These are phyloP conservation scores for Penicillium odoratum DNA, from an alignment of 495 filamentous ascomycete genomes.

Conservation along the genomic window DNA sequence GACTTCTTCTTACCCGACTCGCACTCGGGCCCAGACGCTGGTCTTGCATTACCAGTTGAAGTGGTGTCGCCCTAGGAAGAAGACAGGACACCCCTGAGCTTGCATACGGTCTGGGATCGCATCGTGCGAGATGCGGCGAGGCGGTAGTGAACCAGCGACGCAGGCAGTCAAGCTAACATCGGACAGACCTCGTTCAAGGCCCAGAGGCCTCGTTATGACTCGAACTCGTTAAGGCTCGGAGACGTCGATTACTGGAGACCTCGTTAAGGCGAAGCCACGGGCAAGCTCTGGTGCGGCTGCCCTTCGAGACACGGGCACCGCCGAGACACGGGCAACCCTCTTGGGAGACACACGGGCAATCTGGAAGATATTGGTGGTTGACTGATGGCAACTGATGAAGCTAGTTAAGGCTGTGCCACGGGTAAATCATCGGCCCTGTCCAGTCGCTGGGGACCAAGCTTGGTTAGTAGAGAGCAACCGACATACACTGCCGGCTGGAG, in stretches of 20 bases:
- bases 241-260: slow-evolving; percentile 10
- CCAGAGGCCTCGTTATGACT: slow-evolving; percentile 19
- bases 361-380: slow-evolving; percentile 16
- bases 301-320: slow-evolving; percentile 14
- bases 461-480: slow-evolving; percentile 19
- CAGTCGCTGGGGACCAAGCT: slow-evolving; percentile 16
- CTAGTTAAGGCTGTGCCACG: slow-evolving; percentile 19
- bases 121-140: slow-evolving; percentile 22
- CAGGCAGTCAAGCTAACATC: slow-evolving; percentile 19
- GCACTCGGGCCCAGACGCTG: too few relatives aligned
- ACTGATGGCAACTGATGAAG: slow-evolving; percentile 11
- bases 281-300: slow-evolving; percentile 8
- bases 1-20: slow-evolving; percentile 18
- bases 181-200: slow-evolving; percentile 21
- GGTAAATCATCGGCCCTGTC: slow-evolving; percentile 13
- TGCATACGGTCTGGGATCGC: slow-evolving; percentile 24
- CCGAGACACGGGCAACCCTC: slow-evolving; percentile 18
- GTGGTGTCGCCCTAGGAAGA: slow-evolving; percentile 19
- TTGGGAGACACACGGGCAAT: slow-evolving; percentile 15
- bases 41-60: slow-evolving; percentile 19
- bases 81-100: slow-evolving; percentile 23
- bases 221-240: slow-evolving; percentile 17
- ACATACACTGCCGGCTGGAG: slow-evolving; percentile 16
- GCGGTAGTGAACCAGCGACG: too few relatives aligned
- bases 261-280: slow-evolving; percentile 21